These are phyloP conservation scores for Fragaria iinumae DNA, from an alignment of 306 rosid species.

Conservation along the genomic window DNA sequence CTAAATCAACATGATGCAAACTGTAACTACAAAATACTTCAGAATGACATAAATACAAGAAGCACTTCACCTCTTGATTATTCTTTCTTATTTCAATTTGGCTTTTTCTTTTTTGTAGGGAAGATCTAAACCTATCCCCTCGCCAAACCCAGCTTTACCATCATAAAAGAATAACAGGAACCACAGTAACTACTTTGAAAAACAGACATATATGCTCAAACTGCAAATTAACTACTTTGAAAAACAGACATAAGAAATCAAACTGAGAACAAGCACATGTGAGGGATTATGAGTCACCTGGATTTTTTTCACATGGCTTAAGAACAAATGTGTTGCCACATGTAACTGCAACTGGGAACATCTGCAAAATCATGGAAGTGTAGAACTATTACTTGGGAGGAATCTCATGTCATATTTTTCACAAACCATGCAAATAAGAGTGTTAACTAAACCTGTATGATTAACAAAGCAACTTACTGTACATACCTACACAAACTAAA, in stretches of 20 bases:
- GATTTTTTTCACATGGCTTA: conserved; percentile 68
- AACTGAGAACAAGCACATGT: conserved; percentile 5
- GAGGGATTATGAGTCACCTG: conserved; percentile 41
- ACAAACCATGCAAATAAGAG: conserved; percentile 14
- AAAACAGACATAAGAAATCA: neutral
- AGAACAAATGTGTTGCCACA: conserved; percentile 79
- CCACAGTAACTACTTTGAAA: too few relatives aligned
- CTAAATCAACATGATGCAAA: neutral
- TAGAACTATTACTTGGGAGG: conserved; percentile 9
- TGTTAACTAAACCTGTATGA: neutral
- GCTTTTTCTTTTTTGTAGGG: neutral
- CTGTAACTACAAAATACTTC: neutral
- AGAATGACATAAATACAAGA: neutral
- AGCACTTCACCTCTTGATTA: neutral
- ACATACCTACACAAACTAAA: neutral
- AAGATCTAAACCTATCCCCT: neutral
- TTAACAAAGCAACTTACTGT: neutral
- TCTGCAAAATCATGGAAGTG: conserved; percentile 41
- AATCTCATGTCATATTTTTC: conserved; percentile 6
- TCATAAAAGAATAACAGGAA: too few relatives aligned
- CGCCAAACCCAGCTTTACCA: neutral
- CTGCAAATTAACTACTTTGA: neutral
- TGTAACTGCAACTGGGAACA: conserved; percentile 69
- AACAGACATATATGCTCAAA: neutral
- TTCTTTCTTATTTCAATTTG: neutral